Evolutionary conservation across 306 rosid species (phyloP), one percentile per base, ranked within the genome.

Genomic region (Lagenaria siceraria): DNA sequence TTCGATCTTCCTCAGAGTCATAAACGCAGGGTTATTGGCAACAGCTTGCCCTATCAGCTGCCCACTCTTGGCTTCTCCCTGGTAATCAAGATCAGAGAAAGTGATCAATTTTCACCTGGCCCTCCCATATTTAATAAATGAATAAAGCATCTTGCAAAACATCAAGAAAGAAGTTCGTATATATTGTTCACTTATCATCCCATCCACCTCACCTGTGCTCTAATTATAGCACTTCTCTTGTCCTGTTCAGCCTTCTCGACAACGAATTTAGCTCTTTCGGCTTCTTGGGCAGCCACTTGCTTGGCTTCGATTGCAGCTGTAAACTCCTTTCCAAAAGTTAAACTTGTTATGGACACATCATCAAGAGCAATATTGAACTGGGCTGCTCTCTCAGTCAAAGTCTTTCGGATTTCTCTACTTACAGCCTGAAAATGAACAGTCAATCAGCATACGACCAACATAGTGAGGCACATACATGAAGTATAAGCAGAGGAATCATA

Each of bases 241-340:
- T 91, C 97, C 82, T 91, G 96, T 74, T 94, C 93, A 73, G 98
- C 96, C 77, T 91, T 89, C 77, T 94, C 96, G 64, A 91, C 96
- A 33, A 94, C 89, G 77, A 85, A 94, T 78, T 94, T 91, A n/a
- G 91, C 98, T 81, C 97, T 91, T 87, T 91, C 98, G 61, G 97
- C 97, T 38, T 91, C 97, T 83, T 94, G 97, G 42, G 97, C 96
- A 81, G 96, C 97, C 78, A 91, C 95, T 78, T 94, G 98, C 85
- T 94, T 94, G 82, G 98, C 96, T 86, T 94, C 97, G 76, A 91
- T 91, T 31, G 98, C 97, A 79, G 81, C 91, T 25, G 89, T 90
- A 43, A 91, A 94, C 80, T 94, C 98, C 81, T 49, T 86, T 79
- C 95, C 93, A 36, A 91, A 94, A 1, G 91, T 89, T 83, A 91